Base-by-base conservation (phyloP, 257 asterid genomes). In the Ehretia macrophylla region DNA sequence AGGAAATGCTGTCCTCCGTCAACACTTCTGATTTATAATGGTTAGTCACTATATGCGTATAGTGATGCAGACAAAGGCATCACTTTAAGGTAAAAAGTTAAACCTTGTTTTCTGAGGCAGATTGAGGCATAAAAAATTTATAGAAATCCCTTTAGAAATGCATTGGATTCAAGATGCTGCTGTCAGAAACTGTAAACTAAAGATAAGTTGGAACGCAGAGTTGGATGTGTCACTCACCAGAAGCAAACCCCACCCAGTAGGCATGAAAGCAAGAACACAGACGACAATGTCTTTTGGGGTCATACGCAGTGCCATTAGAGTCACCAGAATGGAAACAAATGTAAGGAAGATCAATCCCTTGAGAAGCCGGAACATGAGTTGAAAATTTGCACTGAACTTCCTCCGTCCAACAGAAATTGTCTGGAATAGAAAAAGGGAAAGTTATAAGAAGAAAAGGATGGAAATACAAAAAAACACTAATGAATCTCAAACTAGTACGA, bases 181-280 rank as follows among this genome's bases (percentile, higher is more conserved):
- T 47, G 10, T 0, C 10, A 14, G 8, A 19, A 18, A n/a, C 23
- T 17, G 20, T 14, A 40, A n/a, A 17, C 14, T 52, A 22, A 1
- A 20, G 13, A 47, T 45, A 37, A 52, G 13, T n/a, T 1, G 32
- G 35, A 18, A 54, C 45, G 49, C 63, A 23, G 39, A 10, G 10
- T 37, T 37, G 48, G 37, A 51, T 68, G 12, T 37, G 32, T 47
- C 37, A 73, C 94, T 79, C 35, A 91, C 98, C 95, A 75, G 93
- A 68, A 92, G 97, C 65, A 92, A 67, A 62, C 98, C 97, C 98
- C 97, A 92, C 42, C 98, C 97, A 16, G 98, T 88, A 5, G 97
- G 98, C 93, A 92, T 74, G 93, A 92, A 92, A 67, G 87, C 98
- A 13, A 92, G 95, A 66, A 92, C 44, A 76, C 98, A 92, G 32